Conservation (phyloP, 73 alveolate genomes). For the Effrenium voratum region DNA sequence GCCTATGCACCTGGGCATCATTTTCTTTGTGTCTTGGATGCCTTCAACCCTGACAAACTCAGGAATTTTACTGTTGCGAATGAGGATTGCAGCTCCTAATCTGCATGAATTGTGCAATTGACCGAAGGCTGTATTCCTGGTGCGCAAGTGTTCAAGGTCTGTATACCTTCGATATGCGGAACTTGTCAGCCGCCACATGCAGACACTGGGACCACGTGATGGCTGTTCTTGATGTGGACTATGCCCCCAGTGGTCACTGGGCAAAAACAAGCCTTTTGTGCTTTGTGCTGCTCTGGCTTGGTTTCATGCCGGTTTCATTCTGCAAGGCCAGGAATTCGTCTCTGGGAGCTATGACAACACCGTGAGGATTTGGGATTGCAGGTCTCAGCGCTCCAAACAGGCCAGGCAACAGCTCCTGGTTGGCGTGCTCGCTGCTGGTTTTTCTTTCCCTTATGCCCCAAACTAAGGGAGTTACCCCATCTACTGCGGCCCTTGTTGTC, state of each 20-base stretch:
- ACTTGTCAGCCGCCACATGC: slow-evolving; percentile 95
- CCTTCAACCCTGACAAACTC: neutral
- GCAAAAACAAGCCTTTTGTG: neutral
- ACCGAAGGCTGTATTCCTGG: neutral
- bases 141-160: slow-evolving; percentile 79
- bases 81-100: slow-evolving; percentile 95
- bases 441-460: neutral
- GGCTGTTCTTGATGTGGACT: slow-evolving; percentile 97
- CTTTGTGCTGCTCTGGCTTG: neutral
- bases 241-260: slow-evolving; percentile 95
- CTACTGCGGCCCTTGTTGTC: neutral
- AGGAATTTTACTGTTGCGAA: slow-evolving; percentile 96
- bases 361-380: slow-evolving; percentile 94
- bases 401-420: slow-evolving; percentile 29
- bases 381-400: slow-evolving; percentile 95
- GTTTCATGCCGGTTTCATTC: neutral
- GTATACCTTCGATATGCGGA: slow-evolving; percentile 96
- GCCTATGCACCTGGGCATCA: slow-evolving; percentile 93
- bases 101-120: neutral
- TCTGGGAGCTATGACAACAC: slow-evolving; percentile 96
- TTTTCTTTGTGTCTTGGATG: neutral
- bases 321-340: slow-evolving; percentile 95
- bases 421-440: neutral
- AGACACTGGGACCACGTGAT: slow-evolving; percentile 96
- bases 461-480: neutral